Base-by-base conservation (phyloP, 306 rosid species). In the Comarum palustre region DNA sequence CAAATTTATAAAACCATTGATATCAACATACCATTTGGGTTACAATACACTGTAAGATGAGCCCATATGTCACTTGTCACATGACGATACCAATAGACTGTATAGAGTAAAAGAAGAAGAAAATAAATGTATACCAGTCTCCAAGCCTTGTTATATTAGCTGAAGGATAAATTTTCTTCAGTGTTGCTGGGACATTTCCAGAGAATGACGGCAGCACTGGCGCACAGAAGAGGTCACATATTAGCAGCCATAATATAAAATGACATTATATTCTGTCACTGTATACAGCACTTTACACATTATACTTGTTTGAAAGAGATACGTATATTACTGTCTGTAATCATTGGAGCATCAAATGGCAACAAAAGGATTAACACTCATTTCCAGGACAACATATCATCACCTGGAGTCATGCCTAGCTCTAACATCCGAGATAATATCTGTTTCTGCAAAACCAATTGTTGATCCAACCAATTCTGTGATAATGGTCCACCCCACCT, bases 341-440 rank as follows among this genome's bases (percentile, higher is more conserved):
- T 69, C 47, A 36, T 58, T 42, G 27, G 46, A 69, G 54, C 50
- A 32, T 70, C 15, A 6, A 54, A 19, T n/a, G 65, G 42, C 38
- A 68, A 8, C 19, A 27, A 36, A 29, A 59, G 15, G 20, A 29
- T 47, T 1, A 45, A 42, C 4, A 13, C 32, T 52, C 52, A 41
- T 31, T 19, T 32, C 31, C 59, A 54, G 14, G 46, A 45, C 36
- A 60, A 31, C 25, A 47, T 5, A 60, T 29, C 46, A 59, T 70
- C 74, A 93, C 98, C 97, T 82, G 98, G 98, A 73, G 98, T 91
- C 98, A 93, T 93, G 81, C 98, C 98, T 60, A 93, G 85, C 82
- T 91, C 96, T 67, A 87, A 84, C 97, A 93, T 91, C 72, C 92
- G 88, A 62, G 90, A 78, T 63, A 93, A 54, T 76, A 93, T 87